These are phyloP conservation scores for Brassica rapa DNA, from an alignment of 345 rosid genomes.

Conservation along the genomic window DNA sequence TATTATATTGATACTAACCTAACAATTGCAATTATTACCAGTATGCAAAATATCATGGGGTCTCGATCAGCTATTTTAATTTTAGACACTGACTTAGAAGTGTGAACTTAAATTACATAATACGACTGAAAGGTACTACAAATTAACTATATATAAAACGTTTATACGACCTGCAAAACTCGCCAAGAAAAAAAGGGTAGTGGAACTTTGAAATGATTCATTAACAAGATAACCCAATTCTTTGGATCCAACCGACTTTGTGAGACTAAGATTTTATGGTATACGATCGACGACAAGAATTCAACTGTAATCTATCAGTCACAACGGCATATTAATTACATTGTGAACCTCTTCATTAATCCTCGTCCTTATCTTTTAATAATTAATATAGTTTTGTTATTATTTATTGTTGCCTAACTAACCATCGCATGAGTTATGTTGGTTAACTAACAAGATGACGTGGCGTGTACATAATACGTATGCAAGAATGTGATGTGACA, in stretches of 20 bases:
- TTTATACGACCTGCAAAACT: not conserved
- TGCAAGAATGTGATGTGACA: slow-evolving; percentile 17
- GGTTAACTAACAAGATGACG: slow-evolving; percentile 33
- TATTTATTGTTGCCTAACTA: slow-evolving; percentile 20
- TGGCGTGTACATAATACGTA: slow-evolving; percentile 8
- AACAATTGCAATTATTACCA: not conserved
- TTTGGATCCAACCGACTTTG: not conserved
- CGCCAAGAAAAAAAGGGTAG: not conserved
- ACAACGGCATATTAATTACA: slow-evolving; percentile 1
- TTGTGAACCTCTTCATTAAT: not conserved
- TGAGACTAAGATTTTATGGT: not conserved
- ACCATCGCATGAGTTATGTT: slow-evolving; percentile 23
- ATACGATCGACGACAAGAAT: not conserved
- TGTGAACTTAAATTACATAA: not conserved
- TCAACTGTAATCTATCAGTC: not conserved
- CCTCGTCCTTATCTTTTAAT: not conserved
- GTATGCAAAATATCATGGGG: not conserved
- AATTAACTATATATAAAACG: not conserved
- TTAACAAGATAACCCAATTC: not conserved
- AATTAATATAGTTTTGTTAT: not conserved
- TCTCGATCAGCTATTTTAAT: not conserved
- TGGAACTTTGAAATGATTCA: not conserved
- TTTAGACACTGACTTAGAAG: not conserved
- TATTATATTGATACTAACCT: not conserved
- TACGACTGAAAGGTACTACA: not conserved